Evolutionary conservation across 2,329 filamentous ascomycete species (phyloP).

Genomic region (Pseudopithomyces maydicus): DNA sequence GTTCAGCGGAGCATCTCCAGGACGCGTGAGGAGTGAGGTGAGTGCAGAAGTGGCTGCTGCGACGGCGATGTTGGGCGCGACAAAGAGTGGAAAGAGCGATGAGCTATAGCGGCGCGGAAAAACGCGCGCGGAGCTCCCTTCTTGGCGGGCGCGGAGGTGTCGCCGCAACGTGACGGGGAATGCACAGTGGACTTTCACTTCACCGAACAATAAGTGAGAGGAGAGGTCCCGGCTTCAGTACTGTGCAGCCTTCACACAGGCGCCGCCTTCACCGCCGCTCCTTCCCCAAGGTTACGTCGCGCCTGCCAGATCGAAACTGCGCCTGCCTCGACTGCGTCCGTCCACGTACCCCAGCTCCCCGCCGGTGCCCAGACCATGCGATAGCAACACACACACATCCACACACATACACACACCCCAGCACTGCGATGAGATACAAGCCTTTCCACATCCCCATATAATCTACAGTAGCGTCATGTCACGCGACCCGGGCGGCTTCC

Average conservation of each 20-base stretch:
- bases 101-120: slow-evolving; percentile 4
- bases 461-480: slow-evolving; percentile 35
- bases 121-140: background rate
- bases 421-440: background rate
- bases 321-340: background rate
- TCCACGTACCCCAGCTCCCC: slow-evolving; percentile 5
- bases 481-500: slow-evolving; percentile 39
- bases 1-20: slow-evolving; percentile 6
- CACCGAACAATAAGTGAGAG: background rate
- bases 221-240: too few species aligned
- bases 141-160: background rate
- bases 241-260: too few species aligned
- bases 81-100: slow-evolving; percentile 5
- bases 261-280: background rate
- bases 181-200: background rate
- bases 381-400: background rate
- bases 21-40: background rate
- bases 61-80: background rate
- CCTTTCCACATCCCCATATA: background rate
- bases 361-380: background rate
- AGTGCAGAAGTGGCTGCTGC: slow-evolving; percentile 1
- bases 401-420: background rate
- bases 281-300: background rate
- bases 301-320: background rate
- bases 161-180: background rate